Conservation (phyloP, 164 flowering plant genomes). For the Warburgia ugandensis region DNA sequence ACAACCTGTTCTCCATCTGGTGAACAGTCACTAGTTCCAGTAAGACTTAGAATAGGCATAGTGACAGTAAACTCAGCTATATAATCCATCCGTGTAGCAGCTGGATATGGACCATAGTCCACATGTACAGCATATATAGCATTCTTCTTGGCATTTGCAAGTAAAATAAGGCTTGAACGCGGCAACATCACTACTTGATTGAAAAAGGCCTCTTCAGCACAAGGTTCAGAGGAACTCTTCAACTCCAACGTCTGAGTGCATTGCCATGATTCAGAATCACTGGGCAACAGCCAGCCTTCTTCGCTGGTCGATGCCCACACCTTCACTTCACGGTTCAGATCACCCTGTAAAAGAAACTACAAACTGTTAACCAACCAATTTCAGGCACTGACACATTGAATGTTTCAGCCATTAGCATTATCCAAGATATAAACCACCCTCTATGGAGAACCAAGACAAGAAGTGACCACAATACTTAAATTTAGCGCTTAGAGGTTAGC, state of each 20-base stretch:
- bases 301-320: constrained; percentile 81
- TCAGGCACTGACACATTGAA: too few relatives aligned
- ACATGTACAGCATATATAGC: constrained; percentile 91
- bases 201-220: constrained; percentile 72
- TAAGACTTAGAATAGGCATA: constrained; percentile 95
- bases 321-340: constrained; percentile 72
- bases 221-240: constrained; percentile 62
- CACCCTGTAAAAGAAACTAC: constrained; percentile 60
- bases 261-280: constrained; percentile 80
- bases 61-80: constrained; percentile 91
- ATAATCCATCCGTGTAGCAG: constrained; percentile 78
- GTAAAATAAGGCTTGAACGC: constrained; percentile 57
- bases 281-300: constrained; percentile 89
- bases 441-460: too few relatives aligned
- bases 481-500: too few relatives aligned
- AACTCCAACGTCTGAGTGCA: constrained; percentile 84
- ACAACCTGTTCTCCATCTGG: constrained; percentile 59
- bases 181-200: constrained; percentile 87
- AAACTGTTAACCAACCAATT: too few relatives aligned
- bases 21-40: constrained; percentile 73
- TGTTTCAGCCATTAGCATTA: too few relatives aligned
- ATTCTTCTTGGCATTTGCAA: constrained; percentile 90
- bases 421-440: too few relatives aligned
- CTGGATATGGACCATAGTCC: constrained; percentile 77
- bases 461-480: too few relatives aligned